These are phyloP conservation scores for Cytospora schulzeri DNA, from an alignment of 2,329 filamentous ascomycete genomes.

Conservation along the genomic window DNA sequence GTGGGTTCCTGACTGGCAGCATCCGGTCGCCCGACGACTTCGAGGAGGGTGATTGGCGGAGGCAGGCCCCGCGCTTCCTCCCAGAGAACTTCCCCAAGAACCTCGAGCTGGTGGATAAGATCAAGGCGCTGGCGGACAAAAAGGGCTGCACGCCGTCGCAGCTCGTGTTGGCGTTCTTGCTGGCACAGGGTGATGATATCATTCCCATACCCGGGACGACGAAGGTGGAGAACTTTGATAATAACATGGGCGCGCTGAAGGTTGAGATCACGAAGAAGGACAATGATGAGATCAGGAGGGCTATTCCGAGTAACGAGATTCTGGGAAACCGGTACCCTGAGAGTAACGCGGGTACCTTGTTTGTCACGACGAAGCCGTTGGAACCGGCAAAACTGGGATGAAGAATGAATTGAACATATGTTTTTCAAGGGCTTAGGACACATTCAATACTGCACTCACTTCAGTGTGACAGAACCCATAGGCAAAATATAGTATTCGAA, in stretches of 20 bases:
- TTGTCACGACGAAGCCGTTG: slow-evolving; percentile 15
- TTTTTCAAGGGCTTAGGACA: too few species aligned
- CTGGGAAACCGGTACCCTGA: slow-evolving; percentile 11
- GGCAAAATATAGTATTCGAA: too few species aligned
- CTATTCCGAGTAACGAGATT: slow-evolving; percentile 8
- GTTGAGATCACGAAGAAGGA: slow-evolving; percentile 21
- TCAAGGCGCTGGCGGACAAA: slow-evolving; percentile 33
- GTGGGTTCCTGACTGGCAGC: slow-evolving; percentile 46
- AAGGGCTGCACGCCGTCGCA: slow-evolving; percentile 51
- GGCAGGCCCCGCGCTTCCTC: slow-evolving; percentile 44
- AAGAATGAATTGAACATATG: too few species aligned
- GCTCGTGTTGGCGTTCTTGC: slow-evolving; percentile 59
- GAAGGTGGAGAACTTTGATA: slow-evolving; percentile 43
- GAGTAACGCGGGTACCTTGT: not conserved
- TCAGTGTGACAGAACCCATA: too few species aligned
- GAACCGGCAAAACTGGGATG: not conserved
- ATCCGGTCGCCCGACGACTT: slow-evolving; percentile 44
- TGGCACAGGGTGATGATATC: slow-evolving; percentile 46
- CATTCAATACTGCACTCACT: too few species aligned
- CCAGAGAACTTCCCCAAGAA: slow-evolving; percentile 55
- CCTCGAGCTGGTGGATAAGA: slow-evolving; percentile 34
- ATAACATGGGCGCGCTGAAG: slow-evolving; percentile 40
- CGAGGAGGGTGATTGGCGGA: slow-evolving; percentile 39
- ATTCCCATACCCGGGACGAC: slow-evolving; percentile 58
- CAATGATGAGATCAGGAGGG: slow-evolving; percentile 15